A percentile compares a stretch with the other conserved stretches of the same genome.
Evolutionary conservation across 768 basidiomycete genomes (phyloP).

Genomic region (Pleurotus giganteus): DNA sequence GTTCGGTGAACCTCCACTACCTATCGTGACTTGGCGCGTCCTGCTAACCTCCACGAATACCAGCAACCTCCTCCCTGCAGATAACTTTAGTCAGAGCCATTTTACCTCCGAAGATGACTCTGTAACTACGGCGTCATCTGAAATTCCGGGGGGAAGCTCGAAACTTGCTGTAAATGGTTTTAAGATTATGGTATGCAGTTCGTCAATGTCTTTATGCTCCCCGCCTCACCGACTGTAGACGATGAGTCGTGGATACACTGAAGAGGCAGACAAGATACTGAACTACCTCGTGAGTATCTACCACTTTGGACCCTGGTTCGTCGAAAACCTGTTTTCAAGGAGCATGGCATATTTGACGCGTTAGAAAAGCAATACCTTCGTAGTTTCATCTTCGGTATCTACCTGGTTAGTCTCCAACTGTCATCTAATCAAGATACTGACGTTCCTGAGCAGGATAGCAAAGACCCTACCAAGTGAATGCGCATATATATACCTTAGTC

Average conservation of each 20-base stretch:
- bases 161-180: constrained; percentile 57
- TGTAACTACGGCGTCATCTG: constrained; percentile 26
- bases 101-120: constrained; percentile 49
- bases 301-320: constrained; percentile 7
- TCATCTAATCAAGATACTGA: neutral
- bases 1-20: constrained; percentile 46
- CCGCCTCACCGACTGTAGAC: constrained; percentile 29
- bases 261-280: constrained; percentile 79
- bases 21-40: constrained; percentile 1
- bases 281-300: constrained; percentile 66
- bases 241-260: constrained; percentile 73
- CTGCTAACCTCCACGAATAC: neutral
- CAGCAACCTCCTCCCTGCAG: constrained; percentile 75
- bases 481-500: constrained; percentile 25
- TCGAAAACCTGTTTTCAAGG: constrained; percentile 39
- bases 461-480: constrained; percentile 80
- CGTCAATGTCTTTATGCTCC: neutral
- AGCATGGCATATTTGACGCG: constrained; percentile 85
- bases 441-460: constrained; percentile 56
- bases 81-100: constrained; percentile 73
- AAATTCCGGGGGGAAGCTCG: constrained; percentile 27
- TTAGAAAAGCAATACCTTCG: constrained; percentile 81
- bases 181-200: constrained; percentile 55
- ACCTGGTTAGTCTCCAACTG: constrained; percentile 51
- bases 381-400: constrained; percentile 84